A percentile compares a stretch with the other conserved stretches of the same genome.
These are phyloP conservation scores for Diophrys sp. DNA, from an alignment of 73 alveolate genomes.

Conservation along the genomic window DNA sequence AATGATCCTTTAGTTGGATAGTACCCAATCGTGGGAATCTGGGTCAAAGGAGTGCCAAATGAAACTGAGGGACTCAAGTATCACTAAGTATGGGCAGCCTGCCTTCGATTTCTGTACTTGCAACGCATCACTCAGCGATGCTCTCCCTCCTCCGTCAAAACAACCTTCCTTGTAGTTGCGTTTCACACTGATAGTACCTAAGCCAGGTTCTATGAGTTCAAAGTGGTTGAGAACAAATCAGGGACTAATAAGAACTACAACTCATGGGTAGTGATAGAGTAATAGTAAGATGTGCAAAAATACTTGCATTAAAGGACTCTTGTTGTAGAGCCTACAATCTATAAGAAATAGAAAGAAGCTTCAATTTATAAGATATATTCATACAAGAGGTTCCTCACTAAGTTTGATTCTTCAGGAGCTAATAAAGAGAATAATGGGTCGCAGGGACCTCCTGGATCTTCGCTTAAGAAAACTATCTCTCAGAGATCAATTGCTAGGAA, in stretches of 20 bases:
- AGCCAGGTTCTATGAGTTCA: background rate
- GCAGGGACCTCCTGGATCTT: background rate
- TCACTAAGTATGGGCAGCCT: constrained; percentile 1
- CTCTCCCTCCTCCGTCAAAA: background rate
- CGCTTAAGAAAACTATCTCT: background rate
- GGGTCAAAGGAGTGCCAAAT: background rate
- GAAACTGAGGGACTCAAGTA: background rate
- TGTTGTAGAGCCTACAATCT: background rate
- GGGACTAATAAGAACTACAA: background rate
- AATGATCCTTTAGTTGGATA: background rate
- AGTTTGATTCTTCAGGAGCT: background rate
- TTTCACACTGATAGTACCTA: background rate
- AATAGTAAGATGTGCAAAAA: background rate
- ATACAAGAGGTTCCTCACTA: background rate
- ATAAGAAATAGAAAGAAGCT: background rate
- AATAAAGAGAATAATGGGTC: background rate
- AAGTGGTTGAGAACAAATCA: background rate
- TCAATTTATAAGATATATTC: background rate
- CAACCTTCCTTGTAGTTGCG: background rate
- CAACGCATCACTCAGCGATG: background rate
- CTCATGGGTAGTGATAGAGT: background rate
- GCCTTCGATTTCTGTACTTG: background rate
- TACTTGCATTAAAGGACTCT: background rate
- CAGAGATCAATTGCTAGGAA: background rate
- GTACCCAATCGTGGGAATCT: background rate